phyloP scores from a whole-genome alignment of 192 early-diverging fungal genomes.

The Oehlia diaphana region DNA sequence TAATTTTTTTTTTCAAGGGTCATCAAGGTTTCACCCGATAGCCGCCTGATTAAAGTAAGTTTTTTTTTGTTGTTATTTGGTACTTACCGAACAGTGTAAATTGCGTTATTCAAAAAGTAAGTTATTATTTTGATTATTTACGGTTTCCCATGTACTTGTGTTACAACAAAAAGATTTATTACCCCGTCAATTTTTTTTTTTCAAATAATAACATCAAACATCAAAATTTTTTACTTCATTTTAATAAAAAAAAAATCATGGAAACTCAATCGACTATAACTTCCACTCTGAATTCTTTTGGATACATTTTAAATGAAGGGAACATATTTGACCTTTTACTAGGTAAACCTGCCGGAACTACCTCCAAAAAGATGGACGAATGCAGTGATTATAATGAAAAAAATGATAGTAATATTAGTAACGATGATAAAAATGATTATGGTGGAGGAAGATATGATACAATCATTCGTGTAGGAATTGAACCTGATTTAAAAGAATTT shows the following conservation, averaged over 20 bases:
- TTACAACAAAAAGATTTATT: too few species aligned
- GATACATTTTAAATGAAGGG: neutral
- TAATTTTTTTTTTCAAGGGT: too few species aligned
- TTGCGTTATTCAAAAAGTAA: too few species aligned
- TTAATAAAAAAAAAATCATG: neutral
- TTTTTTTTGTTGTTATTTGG: too few species aligned
- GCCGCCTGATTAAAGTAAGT: too few species aligned
- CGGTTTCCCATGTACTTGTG: too few species aligned
- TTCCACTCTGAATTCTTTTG: neutral
- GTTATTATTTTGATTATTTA: too few species aligned
- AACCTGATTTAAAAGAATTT: conserved; percentile 20
- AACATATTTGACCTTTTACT: neutral
- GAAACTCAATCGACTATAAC: neutral
- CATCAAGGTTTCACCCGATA: too few species aligned
- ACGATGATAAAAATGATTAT: neutral
- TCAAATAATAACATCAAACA: too few species aligned
- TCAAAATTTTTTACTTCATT: neutral
- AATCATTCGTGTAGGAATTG: conserved; percentile 3
- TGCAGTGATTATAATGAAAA: neutral
- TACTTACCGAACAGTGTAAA: too few species aligned
- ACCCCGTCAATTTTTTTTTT: too few species aligned
- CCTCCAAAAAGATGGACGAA: neutral
- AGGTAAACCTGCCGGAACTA: neutral
- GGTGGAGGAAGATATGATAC: conserved; percentile 11
- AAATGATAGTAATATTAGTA: neutral